phyloP scores from a whole-genome alignment of 345 rosid genomes.

The Triadica sebifera region DNA sequence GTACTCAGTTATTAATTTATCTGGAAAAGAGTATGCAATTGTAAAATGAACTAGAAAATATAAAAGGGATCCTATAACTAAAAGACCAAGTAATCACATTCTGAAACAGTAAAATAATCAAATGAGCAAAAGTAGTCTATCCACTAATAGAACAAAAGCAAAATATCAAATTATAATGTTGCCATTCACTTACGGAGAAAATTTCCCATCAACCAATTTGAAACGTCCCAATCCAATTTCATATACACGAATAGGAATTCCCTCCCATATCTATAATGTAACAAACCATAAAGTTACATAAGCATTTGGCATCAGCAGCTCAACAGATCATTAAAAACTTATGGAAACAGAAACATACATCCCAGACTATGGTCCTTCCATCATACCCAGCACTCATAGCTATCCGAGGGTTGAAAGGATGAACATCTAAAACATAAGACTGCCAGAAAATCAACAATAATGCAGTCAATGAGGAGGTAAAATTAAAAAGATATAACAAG shows the following conservation, averaged over 20 bases:
- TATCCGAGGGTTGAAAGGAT: constrained; percentile 95
- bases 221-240: constrained; percentile 85
- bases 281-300: constrained; percentile 4
- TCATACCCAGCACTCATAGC: constrained; percentile 99
- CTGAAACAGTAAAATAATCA: constrained; percentile 6
- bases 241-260: constrained; percentile 76
- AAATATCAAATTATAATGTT: constrained; percentile 9
- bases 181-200: constrained; percentile 79
- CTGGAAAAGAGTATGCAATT: background rate
- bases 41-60: background rate
- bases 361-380: constrained; percentile 95
- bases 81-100: background rate
- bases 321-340: constrained; percentile 15
- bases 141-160: constrained; percentile 10
- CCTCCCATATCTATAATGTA: constrained; percentile 85
- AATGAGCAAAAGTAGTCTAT: background rate
- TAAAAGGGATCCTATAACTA: background rate
- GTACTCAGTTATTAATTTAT: too few relatives aligned
- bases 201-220: constrained; percentile 98
- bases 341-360: constrained; percentile 61
- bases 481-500: background rate
- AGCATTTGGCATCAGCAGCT: background rate
- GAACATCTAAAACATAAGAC: constrained; percentile 98
- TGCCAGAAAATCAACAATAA: constrained; percentile 41
- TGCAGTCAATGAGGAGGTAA: constrained; percentile 24